Percentiles rank a stretch among this genome's conserved stretches.
phyloP scores from a whole-genome alignment of 2,329 filamentous ascomycete genomes.

The Aspergillus aculeatinus region DNA sequence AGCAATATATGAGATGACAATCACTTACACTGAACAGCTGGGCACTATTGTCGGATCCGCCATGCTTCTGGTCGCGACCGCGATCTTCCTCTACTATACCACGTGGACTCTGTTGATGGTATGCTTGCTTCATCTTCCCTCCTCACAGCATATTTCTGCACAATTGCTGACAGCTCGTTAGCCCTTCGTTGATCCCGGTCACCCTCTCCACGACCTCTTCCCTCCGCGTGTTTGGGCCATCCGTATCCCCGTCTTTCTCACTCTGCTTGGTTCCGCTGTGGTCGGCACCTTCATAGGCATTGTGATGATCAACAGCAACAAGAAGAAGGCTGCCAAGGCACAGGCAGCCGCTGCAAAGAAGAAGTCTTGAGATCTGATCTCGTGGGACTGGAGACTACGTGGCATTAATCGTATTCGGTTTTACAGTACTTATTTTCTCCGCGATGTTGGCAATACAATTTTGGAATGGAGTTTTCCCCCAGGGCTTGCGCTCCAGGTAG shows the following conservation, averaged over 20 bases:
- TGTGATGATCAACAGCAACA: conserved; percentile 98
- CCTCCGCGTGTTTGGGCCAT: conserved; percentile 98
- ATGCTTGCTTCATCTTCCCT: conserved; percentile 23
- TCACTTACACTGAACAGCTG: conserved; percentile 58
- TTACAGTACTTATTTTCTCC: neutral
- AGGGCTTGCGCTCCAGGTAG: neutral
- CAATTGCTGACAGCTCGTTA: conserved; percentile 39
- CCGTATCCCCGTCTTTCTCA: conserved; percentile 94
- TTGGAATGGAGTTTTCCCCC: neutral
- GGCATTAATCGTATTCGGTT: neutral
- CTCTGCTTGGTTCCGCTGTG: conserved; percentile 86
- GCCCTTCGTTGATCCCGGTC: conserved; percentile 96
- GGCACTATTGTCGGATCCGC: conserved; percentile 79
- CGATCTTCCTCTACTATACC: conserved; percentile 87
- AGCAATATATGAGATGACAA: conserved; percentile 6
- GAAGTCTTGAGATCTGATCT: conserved; percentile 62
- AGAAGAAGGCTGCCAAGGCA: conserved; percentile 94
- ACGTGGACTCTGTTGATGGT: conserved; percentile 98
- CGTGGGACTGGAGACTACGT: neutral
- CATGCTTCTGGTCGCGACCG: conserved; percentile 72
- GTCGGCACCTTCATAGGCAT: conserved; percentile 94
- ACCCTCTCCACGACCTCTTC: conserved; percentile 92
- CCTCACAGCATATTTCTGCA: no score
- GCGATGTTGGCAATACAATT: neutral
- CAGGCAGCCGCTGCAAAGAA: conserved; percentile 74